Base-by-base conservation (phyloP, 768 basidiomycete genomes). In the Tricholoma hemisulphureum region DNA sequence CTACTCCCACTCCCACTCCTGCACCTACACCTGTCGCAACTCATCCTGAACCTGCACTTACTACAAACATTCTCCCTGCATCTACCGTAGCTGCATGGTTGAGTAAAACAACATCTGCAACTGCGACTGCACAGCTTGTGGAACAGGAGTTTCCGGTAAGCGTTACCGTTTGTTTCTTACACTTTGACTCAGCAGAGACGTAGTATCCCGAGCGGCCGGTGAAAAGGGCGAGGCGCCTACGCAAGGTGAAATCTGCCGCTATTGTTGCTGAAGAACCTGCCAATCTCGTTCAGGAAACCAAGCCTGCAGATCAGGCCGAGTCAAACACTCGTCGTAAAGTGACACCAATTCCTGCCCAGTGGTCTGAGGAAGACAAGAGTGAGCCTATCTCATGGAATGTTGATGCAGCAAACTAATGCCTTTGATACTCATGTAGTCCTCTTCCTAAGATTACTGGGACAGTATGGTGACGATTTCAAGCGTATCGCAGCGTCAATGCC, bases 291-390 rank as follows among this genome's bases (percentile, higher is more conserved):
- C 57, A 64, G 4, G 71, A 71, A n/a, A 57, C 62, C 4, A 73
- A 74, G 54, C 61, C 72, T 23, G 54, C 64, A 31, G 68, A 61
- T 20, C 37, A 53, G 31, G 60, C 26, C 28, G 66, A 67, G 58
- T 55, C 54, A 61, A 54, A 61, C 67, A 7, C 66, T 75, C 48
- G 75, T 55, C 64, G 62, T 58, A 69, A 58, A 63, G 58, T 39
- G 13, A 56, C 56, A 31, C 35, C 58, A 51, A 41, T 64, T n/a
- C 58, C 67, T 26, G 72, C 69, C 35, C 79, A 80, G 49, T 90
- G 89, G 88, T 82, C 84, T 3, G 82, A 83, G 8, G 82, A 84
- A 32, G 89, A 92, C 64, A 85, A 84, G 75, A 77, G 85, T 85
- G 56, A 63, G 79, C 70, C 14, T 29, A 51, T 43, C 21, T 28